Conservation (phyloP, 2,329 filamentous ascomycete species). For the Didymella pomorum region DNA sequence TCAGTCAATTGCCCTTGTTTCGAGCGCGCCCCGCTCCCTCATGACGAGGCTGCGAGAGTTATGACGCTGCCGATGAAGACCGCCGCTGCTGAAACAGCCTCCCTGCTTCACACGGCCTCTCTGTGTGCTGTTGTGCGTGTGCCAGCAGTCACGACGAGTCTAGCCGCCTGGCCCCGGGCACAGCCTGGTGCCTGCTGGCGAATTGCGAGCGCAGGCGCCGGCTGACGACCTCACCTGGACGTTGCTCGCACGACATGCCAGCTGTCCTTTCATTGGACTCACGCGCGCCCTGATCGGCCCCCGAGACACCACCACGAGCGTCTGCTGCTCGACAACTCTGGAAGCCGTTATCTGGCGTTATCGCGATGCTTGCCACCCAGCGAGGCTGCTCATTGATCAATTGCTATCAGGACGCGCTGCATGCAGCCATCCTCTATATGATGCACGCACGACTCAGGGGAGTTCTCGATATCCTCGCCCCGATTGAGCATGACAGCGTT, state of each 20-base stretch:
- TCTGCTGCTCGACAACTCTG: conserved; percentile 21
- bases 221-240: conserved; percentile 22
- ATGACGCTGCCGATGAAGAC: conserved; percentile 24
- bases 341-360: conserved; percentile 33
- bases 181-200: conserved; percentile 20
- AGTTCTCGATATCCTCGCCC: conserved; percentile 28
- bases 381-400: conserved; percentile 15
- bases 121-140: conserved; percentile 30
- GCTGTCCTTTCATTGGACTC: conserved; percentile 36
- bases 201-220: conserved; percentile 25
- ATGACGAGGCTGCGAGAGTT: conserved; percentile 26
- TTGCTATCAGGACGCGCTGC: conserved; percentile 20
- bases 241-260: conserved; percentile 28
- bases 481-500: conserved; percentile 41
- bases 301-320: conserved; percentile 19
- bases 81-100: conserved; percentile 33
- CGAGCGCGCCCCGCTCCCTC: conserved; percentile 17
- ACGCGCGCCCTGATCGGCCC: conserved; percentile 8
- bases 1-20: conserved; percentile 15
- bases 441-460: conserved; percentile 35
- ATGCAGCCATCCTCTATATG: conserved; percentile 5
- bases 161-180: conserved; percentile 19
- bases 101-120: conserved; percentile 29
- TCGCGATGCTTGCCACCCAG: conserved; percentile 33
- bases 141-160: conserved; percentile 23